Evolutionary conservation across 2,329 filamentous ascomycete genomes (phyloP), one percentile per base, ranked within the genome.

Genomic region (Grosmannia penicillata): DNA sequence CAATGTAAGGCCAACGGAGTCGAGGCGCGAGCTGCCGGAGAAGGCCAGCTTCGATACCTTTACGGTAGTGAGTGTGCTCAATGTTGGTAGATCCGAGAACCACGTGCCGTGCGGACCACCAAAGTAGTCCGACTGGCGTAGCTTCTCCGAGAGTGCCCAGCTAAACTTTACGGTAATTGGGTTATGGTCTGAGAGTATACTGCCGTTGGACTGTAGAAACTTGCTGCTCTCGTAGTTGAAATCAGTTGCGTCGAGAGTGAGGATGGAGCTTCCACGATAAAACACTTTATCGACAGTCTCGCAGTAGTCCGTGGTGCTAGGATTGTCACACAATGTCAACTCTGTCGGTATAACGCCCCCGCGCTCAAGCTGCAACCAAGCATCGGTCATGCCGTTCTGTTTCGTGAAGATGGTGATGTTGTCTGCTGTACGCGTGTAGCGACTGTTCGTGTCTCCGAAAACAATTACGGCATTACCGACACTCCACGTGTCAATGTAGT

Each of bases 231-330:
- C 68, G 51, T 81, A 81, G 48, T 57, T 59, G 51, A 70, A 77
- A 18, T 51, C 51, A 1, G 58, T 66, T 0, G 70, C 69, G 1
- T 50, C 45, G 3, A 78, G 58, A 23, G 49, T 51, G 5, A 74
- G 46, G 4, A 65, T 46, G n/a, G 61, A 48, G 15, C 62, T 63
- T 24, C 62, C 61, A 27, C 73, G 67, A 57, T 72, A 78, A 47
- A 78, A 68, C 33, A 78, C 59, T 56, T 81, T 82, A 56, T 81
- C 77, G 27, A 81, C 73, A 4, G 68, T 72, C 57, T 82, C 77
- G 54, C 77, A 82, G 5, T 54, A 52, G 49, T 63, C 62, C 33
- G 55, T 63, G 1, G 59, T 58, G 23, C 65, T 65, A 0, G 76
- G 76, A 47, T 76, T 78, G n/a, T 55, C 54, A 54, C 77, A 82